A percentile compares a stretch with the other conserved stretches of the same genome.
These are phyloP conservation scores for Paramecium caudatum DNA, from an alignment of 73 alveolate genomes.

Conservation along the genomic window DNA sequence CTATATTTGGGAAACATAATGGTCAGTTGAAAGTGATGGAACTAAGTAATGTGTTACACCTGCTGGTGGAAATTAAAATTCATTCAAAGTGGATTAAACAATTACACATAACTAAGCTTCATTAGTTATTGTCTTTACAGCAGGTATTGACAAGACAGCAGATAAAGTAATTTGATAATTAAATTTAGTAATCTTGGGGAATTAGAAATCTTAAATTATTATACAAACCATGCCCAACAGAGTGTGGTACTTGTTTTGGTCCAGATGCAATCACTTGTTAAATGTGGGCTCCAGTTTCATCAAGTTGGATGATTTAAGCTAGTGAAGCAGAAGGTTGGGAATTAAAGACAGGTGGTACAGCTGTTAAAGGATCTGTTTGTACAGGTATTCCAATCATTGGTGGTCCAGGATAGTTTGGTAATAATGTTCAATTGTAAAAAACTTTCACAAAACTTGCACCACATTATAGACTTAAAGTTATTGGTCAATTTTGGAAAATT, in stretches of 20 bases:
- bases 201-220: conserved; percentile 33
- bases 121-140: conserved; percentile 17
- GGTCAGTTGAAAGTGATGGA: conserved; percentile 31
- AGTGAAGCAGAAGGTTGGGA: conserved; percentile 38
- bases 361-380: conserved; percentile 3
- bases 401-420: conserved; percentile 33
- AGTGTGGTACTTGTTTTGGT: conserved; percentile 54
- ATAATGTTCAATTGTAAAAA: background rate
- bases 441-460: background rate
- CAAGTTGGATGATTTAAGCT: background rate
- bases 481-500: conserved; percentile 48
- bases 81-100: conserved; percentile 34
- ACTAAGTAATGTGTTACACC: conserved; percentile 19
- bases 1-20: conserved; percentile 31
- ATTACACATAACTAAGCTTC: conserved; percentile 26
- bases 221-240: conserved; percentile 38
- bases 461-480: conserved; percentile 32
- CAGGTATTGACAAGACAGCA: background rate
- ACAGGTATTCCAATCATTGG: conserved; percentile 53
- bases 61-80: background rate
- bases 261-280: conserved; percentile 48
- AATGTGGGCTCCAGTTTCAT: conserved; percentile 30
- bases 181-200: conserved; percentile 44
- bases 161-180: background rate
- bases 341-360: background rate